Evolutionary conservation across 306 rosid genomes (phyloP), one percentile per base, ranked within the genome.

Genomic region (Cucurbita ficifolia): DNA sequence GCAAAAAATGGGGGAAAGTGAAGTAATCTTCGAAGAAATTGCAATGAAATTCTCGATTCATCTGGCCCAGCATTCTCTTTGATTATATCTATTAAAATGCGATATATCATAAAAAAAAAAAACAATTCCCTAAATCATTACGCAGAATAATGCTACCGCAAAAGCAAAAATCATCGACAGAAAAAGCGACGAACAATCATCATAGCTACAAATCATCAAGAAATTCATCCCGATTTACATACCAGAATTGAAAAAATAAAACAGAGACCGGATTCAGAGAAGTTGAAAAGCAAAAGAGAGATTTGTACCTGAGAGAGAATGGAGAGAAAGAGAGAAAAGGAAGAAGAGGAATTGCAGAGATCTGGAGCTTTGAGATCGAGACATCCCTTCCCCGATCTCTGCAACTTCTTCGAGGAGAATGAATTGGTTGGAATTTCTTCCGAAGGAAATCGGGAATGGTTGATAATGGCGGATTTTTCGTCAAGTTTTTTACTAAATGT

Each of bases 291-390:
- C n/a, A 77, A 35, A 77, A 24, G 57, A 18, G 57, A 17, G 54
- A 76, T 38, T 65, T 18, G 49, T 74, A 88, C 91, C 96, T 22
- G 83, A 74, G 63, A 72, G 46, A 78, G 77, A 70, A 13, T 81
- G 83, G 54, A 83, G 76, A 77, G 72, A 73, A 81, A 84, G 77
- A 76, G 78, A 77, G 72, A 33, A 56, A 48, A 82, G 16, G 69
- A 85, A 76, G 51, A 75, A 19, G 36, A 72, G 68, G 81, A 74
- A 51, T 70, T 75, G 87, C 79, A 76, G 81, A 79, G 89, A 85
- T 83, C 88, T 70, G 63, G 21, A 70, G 77, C 61, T 45, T 76
- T 40, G 63, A 80, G 45, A 79, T 59, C 85, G 50, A 51, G 40
- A 78, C 92, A 87, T 88, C 59, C 17, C 76, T 76, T 63, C 71